Evolutionary conservation across 805 yeast species (phyloP).

Genomic region (Ascoidea tarda): DNA sequence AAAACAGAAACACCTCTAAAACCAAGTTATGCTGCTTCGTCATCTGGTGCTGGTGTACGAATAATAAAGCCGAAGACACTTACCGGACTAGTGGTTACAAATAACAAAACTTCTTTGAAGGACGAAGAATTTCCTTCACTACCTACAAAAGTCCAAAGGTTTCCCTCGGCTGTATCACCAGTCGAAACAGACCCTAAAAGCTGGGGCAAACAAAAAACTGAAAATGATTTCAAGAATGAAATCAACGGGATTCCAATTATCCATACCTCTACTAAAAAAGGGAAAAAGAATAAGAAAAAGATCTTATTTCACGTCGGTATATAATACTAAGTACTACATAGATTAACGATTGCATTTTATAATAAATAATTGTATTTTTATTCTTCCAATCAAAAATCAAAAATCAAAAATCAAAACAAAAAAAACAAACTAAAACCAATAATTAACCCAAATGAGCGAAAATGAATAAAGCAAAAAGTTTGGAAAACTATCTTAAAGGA

Average conservation of each 20-base stretch:
- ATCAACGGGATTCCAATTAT: neutral
- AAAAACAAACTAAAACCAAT: neutral
- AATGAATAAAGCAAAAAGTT: neutral
- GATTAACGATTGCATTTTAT: neutral
- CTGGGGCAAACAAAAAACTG: constrained; percentile 15
- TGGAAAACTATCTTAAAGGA: constrained; percentile 4
- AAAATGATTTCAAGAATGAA: neutral
- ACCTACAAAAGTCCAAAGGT: constrained; percentile 10
- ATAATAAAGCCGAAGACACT: neutral
- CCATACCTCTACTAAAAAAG: constrained; percentile 15
- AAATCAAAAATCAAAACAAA: neutral
- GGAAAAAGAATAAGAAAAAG: constrained; percentile 37
- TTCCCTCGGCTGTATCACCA: constrained; percentile 15
- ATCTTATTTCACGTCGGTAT: constrained; percentile 37
- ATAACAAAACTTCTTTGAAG: too few species aligned
- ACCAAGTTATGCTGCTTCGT: neutral
- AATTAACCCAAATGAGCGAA: neutral
- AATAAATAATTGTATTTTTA: neutral
- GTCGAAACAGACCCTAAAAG: constrained; percentile 18
- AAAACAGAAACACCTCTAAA: neutral
- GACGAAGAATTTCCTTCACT: neutral
- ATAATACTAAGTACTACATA: constrained; percentile 9
- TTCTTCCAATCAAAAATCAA: neutral
- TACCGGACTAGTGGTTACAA: neutral
- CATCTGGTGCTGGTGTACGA: neutral